phyloP scores from a whole-genome alignment of 495 filamentous ascomycete genomes.

The Neurospora sp. region DNA sequence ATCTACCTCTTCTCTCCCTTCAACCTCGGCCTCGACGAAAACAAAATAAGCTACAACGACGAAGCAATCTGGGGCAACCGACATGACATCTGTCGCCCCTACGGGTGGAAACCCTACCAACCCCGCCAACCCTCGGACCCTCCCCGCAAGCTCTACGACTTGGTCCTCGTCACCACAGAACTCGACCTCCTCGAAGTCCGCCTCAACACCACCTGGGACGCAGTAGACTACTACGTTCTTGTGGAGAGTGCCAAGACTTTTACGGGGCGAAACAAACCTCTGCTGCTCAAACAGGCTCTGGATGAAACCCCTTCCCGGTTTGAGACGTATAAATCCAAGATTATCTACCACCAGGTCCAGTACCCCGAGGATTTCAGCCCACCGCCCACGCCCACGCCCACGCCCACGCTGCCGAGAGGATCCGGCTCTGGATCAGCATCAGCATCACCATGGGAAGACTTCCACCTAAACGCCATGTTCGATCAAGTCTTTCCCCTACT shows the following conservation, averaged over 20 bases:
- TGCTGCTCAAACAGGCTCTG: slow-evolving; percentile 21
- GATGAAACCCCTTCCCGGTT: slow-evolving; percentile 29
- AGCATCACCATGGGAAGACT: slow-evolving; percentile 24
- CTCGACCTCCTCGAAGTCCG: slow-evolving; percentile 50
- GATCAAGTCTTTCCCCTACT: slow-evolving; percentile 38
- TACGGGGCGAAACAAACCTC: slow-evolving; percentile 38
- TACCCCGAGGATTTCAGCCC: slow-evolving; percentile 28
- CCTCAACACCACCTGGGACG: slow-evolving; percentile 36
- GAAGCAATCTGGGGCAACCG: neutral
- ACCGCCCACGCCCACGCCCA: neutral
- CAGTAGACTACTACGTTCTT: slow-evolving; percentile 49
- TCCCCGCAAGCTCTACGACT: slow-evolving; percentile 43
- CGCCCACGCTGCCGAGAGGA: slow-evolving; percentile 25
- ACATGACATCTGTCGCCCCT: slow-evolving; percentile 24
- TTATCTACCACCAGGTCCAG: slow-evolving; percentile 44
- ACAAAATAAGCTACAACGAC: neutral
- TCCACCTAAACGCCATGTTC: slow-evolving; percentile 42
- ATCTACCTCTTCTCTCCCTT: neutral
- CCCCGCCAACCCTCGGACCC: neutral
- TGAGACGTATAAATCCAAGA: slow-evolving; percentile 35
- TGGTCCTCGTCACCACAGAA: slow-evolving; percentile 45
- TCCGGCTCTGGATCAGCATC: neutral
- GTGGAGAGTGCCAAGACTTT: slow-evolving; percentile 42
- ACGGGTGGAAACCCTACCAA: slow-evolving; percentile 30
- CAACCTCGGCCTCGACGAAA: neutral